Evolutionary conservation across 371 early-diverging fungal genomes (phyloP).

Genomic region (Mucor sp.): DNA sequence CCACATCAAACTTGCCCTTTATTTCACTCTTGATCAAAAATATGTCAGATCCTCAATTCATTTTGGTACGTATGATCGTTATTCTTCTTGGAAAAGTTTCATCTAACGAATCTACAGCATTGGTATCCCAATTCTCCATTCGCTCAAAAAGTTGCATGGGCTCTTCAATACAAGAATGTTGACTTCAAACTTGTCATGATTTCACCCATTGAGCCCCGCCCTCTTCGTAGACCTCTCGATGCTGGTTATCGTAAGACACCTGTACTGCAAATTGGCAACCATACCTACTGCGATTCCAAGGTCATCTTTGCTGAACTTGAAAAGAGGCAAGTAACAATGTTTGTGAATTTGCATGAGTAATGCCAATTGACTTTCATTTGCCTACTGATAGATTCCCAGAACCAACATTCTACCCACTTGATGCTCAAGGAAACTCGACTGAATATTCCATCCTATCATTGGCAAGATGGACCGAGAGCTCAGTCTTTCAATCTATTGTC

Average conservation of each 20-base stretch:
- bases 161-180: constrained; percentile 40
- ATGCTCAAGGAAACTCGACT: not conserved
- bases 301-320: constrained; percentile 56
- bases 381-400: constrained; percentile 17
- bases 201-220: constrained; percentile 34
- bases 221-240: constrained; percentile 49
- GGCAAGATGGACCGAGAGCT: constrained; percentile 11
- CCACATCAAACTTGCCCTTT: not conserved
- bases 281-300: constrained; percentile 56
- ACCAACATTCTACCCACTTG: constrained; percentile 19
- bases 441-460: not conserved
- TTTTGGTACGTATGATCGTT: not conserved
- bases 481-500: constrained; percentile 4
- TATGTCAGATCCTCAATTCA: not conserved
- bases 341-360: not conserved
- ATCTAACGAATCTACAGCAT: not conserved
- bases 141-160: constrained; percentile 37
- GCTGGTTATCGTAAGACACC: constrained; percentile 63
- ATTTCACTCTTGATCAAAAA: not conserved
- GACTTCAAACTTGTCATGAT: constrained; percentile 36
- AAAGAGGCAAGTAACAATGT: constrained; percentile 32
- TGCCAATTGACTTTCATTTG: not conserved
- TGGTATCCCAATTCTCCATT: constrained; percentile 32
- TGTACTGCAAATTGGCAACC: constrained; percentile 62
- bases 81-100: not conserved